phyloP scores from a whole-genome alignment of 345 rosid species.

The Eucalyptus leucophloia region DNA sequence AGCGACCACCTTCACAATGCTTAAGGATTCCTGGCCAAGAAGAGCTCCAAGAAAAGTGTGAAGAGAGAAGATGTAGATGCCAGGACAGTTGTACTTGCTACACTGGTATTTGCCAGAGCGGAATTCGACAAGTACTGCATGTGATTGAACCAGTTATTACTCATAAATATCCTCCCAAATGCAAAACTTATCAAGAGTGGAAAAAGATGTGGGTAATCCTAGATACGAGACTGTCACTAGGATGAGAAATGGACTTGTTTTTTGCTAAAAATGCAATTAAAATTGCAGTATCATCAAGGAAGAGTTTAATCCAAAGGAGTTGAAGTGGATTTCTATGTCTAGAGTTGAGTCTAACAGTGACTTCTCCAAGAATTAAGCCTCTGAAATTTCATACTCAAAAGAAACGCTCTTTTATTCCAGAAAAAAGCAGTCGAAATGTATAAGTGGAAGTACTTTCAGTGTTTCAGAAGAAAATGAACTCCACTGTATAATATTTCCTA shows the following conservation, averaged over 20 bases:
- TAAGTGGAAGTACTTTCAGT: background rate
- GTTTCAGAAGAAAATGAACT: background rate
- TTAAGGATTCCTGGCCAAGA: slow-evolving; percentile 46
- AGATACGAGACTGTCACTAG: background rate
- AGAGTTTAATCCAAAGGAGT: background rate
- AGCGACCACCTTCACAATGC: slow-evolving; percentile 35
- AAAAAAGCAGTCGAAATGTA: background rate
- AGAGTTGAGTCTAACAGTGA: background rate
- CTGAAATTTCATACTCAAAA: background rate
- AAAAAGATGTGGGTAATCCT: background rate
- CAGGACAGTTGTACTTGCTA: slow-evolving; percentile 58
- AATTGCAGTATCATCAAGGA: background rate
- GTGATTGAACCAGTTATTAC: background rate
- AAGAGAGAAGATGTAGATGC: slow-evolving; percentile 59
- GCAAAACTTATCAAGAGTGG: background rate
- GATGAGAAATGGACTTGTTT: background rate
- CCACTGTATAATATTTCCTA: background rate
- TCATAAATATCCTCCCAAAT: background rate
- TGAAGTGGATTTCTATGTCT: background rate
- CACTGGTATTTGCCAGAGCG: slow-evolving; percentile 60
- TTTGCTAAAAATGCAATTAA: background rate
- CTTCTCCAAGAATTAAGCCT: background rate
- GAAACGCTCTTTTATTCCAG: background rate
- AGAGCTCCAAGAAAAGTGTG: slow-evolving; percentile 52
- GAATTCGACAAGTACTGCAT: slow-evolving; percentile 47